Evolutionary conservation across 2,329 filamentous ascomycete genomes (phyloP).

Genomic region (Trichoderma arundinaceum): DNA sequence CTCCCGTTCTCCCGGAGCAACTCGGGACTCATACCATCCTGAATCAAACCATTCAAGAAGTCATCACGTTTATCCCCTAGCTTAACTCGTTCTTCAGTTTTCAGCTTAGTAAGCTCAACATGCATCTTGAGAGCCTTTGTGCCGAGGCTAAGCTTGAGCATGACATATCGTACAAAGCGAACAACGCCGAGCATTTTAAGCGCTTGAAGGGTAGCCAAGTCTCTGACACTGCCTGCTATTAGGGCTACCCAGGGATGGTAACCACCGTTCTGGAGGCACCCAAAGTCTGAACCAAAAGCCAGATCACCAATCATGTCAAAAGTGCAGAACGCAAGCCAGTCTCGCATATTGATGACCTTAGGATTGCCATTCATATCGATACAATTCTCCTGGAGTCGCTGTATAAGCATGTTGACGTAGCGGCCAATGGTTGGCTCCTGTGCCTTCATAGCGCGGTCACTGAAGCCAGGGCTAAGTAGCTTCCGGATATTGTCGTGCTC

Average conservation of each 20-base stretch:
- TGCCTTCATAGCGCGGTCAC: conserved; percentile 36
- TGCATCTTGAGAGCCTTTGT: not conserved
- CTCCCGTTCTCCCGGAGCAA: conserved; percentile 34
- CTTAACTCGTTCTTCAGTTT: not conserved
- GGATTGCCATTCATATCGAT: conserved; percentile 30
- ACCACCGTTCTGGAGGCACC: conserved; percentile 36
- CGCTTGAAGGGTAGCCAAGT: conserved; percentile 7
- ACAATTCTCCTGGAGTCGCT: conserved; percentile 42
- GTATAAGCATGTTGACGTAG: conserved; percentile 49
- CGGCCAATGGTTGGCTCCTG: conserved; percentile 42
- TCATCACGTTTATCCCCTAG: not conserved
- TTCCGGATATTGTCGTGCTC: conserved; percentile 32
- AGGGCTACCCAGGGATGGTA: conserved; percentile 38
- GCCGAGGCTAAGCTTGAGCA: not conserved
- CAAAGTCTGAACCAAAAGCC: conserved; percentile 39
- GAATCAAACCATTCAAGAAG: not conserved
- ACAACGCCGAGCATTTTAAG: not conserved
- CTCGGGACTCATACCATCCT: conserved; percentile 7
- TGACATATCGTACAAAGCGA: not conserved
- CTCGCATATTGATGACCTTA: conserved; percentile 35
- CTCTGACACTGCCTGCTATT: conserved; percentile 27
- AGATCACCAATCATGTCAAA: conserved; percentile 42
- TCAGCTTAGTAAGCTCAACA: not conserved
- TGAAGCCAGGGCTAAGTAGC: conserved; percentile 37
- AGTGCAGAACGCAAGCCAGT: conserved; percentile 40